Conservation (phyloP, 148 eudicot genomes). For the Tetragonia tetragonoides region DNA sequence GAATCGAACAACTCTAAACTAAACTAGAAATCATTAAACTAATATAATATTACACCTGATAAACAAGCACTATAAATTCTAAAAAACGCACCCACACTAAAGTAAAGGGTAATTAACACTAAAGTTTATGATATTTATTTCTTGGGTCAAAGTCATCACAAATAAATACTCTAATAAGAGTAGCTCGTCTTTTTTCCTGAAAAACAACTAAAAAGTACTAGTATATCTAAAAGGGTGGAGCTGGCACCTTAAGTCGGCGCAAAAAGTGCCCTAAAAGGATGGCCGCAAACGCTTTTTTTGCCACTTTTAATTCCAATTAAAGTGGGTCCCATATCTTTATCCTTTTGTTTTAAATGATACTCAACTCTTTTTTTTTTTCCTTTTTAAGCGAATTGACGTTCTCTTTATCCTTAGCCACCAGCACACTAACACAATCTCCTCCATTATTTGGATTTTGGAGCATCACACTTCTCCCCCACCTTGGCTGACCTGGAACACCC, state of each 20-base stretch:
- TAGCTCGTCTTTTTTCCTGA: background rate
- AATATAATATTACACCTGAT: too few relatives aligned
- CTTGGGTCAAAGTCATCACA: too few relatives aligned
- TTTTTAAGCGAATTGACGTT: conserved; percentile 19
- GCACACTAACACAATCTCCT: background rate
- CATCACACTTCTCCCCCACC: background rate
- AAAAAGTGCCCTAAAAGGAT: conserved; percentile 19
- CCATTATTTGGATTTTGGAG: background rate
- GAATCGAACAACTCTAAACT: too few relatives aligned
- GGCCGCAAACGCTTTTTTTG: conserved; percentile 5
- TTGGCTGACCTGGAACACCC: conserved; percentile 13
- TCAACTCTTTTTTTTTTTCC: background rate
- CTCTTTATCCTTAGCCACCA: conserved; percentile 24
- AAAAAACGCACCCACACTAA: too few relatives aligned
- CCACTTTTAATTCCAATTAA: background rate
- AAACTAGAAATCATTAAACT: too few relatives aligned
- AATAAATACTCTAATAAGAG: background rate
- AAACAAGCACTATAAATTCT: too few relatives aligned
- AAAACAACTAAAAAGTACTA: background rate
- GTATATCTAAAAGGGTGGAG: background rate
- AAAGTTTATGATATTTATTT: too few relatives aligned
- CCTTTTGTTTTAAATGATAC: background rate
- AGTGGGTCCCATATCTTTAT: conserved; percentile 11
- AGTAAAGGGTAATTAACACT: too few relatives aligned
- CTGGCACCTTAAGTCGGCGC: conserved; percentile 22